Base-by-base conservation (phyloP, 2,329 filamentous ascomycete genomes). In the Bertia moriformis region DNA sequence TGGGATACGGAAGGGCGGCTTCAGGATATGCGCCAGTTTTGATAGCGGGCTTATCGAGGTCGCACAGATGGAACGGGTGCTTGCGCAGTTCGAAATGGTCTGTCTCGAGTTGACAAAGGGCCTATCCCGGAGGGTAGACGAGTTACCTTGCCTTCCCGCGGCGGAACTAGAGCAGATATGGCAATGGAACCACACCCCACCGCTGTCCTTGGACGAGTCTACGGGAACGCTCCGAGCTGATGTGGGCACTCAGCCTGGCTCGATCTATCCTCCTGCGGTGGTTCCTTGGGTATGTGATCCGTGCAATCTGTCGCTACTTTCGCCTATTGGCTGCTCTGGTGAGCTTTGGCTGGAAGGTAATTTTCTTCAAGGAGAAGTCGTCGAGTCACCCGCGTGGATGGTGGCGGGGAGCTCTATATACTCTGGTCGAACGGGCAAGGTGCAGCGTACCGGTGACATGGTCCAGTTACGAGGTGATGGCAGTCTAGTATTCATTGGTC, bases 1-100 rank as follows among this genome's bases (percentile, higher is more conserved):
- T 45, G 61, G 60, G 4, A 58, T 66, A 4, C 50, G 52, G 17
- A 60, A 59, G 42, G 55, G 45, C 4, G 62, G 63, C 1, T 60
- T 67, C 40, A 49, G 59, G 41, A 54, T 65, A 10, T 59, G 57
- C 17, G 61, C 61, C 2, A 65, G 56, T 44, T 65, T 64, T 27
- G 62, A 65, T 33, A 55, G 45, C 39, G 53, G 47, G 15, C 22
- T 61, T n/a, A 48, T 63, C 15, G 45, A 51, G 22, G 41, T 49
- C 1, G 10, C 43, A 1, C 56, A 61, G 38, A 62, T 63, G 59
- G 41, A 59, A 37, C 46, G 54, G 13, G 51, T 60, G 4, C 51
- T 62, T 35, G 47, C 37, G 5, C 57, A 59, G 42, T 46, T 64
- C 13, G 54, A 58, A 40, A 48, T 44, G 4, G 56, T 48, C 7